Conservation (phyloP, 73 alveolate species). For the Tetrahymena malaccensis region DNA sequence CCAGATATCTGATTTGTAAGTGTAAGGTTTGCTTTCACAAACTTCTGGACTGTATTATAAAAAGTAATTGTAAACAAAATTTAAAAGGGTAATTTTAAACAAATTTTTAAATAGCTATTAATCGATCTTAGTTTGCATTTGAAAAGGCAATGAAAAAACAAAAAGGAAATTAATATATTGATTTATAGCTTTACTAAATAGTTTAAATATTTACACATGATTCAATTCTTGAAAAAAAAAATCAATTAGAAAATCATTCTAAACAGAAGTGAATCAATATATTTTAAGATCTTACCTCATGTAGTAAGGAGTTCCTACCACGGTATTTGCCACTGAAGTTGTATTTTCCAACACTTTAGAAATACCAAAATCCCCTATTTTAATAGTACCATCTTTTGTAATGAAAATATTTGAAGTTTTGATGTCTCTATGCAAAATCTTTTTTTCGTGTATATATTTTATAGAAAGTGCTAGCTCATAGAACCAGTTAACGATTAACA, state of each 20-base stretch:
- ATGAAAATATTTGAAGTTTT: constrained; percentile 88
- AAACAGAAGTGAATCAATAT: neutral
- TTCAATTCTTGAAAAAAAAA: no score
- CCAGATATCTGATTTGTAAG: constrained; percentile 80
- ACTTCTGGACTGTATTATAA: constrained; percentile 58
- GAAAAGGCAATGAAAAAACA: no score
- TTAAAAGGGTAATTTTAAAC: neutral
- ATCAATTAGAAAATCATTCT: neutral
- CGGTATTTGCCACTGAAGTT: constrained; percentile 76
- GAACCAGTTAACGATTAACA: constrained; percentile 74
- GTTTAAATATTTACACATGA: no score
- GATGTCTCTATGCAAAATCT: constrained; percentile 91
- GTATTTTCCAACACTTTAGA: constrained; percentile 85
- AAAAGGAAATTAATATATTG: no score
- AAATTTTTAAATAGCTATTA: neutral
- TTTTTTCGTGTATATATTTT: constrained; percentile 83
- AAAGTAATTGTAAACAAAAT: neutral
- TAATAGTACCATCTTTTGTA: constrained; percentile 87
- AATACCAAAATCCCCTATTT: constrained; percentile 95
- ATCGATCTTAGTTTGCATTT: no score
- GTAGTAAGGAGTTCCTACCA: constrained; percentile 95
- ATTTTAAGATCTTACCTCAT: constrained; percentile 27
- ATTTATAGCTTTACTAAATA: no score
- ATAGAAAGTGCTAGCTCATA: constrained; percentile 61
- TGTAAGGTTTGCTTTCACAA: constrained; percentile 66